Conservation (phyloP, 2,329 filamentous ascomycete species). For the Claviceps paspali region DNA sequence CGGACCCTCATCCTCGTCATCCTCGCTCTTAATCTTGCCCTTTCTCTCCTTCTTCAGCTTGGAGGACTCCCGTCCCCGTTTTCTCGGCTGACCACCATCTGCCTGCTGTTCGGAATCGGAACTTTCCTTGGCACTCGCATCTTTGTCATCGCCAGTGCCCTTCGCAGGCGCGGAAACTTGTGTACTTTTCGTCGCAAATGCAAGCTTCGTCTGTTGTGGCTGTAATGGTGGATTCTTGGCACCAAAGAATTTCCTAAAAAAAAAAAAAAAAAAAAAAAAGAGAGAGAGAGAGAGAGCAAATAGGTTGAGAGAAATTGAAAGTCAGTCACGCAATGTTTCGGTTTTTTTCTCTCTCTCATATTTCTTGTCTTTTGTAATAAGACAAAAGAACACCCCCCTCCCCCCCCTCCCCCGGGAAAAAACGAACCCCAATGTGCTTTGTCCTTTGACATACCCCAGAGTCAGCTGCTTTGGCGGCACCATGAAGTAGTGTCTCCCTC, state of each 20-base stretch:
- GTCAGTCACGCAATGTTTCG: neutral
- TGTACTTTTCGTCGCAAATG: slow-evolving; percentile 49
- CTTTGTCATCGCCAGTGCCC: slow-evolving; percentile 12
- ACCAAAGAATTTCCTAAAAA: slow-evolving; percentile 69
- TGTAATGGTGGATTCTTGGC: slow-evolving; percentile 37
- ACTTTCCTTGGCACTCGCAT: slow-evolving; percentile 22
- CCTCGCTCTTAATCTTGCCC: slow-evolving; percentile 15
- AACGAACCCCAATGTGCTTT: slow-evolving; percentile 58
- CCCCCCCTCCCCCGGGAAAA: no score
- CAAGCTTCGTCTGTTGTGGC: slow-evolving; percentile 59
- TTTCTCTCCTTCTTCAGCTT: slow-evolving; percentile 6
- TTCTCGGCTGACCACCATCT: slow-evolving; percentile 25
- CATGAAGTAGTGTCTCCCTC: slow-evolving; percentile 17
- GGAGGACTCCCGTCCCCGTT: slow-evolving; percentile 24
- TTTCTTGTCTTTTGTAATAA: neutral
- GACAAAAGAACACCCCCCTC: no score
- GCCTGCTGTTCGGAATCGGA: slow-evolving; percentile 17
- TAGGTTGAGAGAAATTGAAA: neutral
- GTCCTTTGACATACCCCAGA: slow-evolving; percentile 72
- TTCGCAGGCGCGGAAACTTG: slow-evolving; percentile 17
- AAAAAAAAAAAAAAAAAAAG: neutral
- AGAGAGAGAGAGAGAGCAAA: no score
- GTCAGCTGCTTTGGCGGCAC: slow-evolving; percentile 60
- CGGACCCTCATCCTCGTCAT: slow-evolving; percentile 41
- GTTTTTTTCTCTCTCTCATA: neutral